Conservation (phyloP, 2,329 filamentous ascomycete genomes). For the Alternaria rosae region DNA sequence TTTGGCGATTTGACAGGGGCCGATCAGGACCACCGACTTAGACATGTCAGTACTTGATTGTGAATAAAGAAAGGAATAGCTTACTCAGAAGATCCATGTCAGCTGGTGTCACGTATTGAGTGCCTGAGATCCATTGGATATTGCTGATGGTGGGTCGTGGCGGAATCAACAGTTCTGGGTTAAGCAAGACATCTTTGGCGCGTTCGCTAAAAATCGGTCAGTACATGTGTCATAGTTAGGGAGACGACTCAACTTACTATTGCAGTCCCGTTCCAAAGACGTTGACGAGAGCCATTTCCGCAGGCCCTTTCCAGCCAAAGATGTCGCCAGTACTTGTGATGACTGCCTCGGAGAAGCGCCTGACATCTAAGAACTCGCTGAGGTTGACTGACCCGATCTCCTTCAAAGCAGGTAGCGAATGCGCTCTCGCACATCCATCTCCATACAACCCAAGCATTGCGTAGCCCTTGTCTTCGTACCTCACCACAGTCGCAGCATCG, state of each 20-base stretch:
- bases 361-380: slow-evolving; percentile 72
- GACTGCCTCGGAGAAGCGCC: slow-evolving; percentile 71
- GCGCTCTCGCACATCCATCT: slow-evolving; percentile 80
- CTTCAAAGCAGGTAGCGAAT: slow-evolving; percentile 84
- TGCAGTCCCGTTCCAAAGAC: slow-evolving; percentile 79
- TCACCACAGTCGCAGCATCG: slow-evolving; percentile 78
- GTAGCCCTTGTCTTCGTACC: slow-evolving; percentile 76
- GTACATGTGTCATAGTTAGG: background rate
- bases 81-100: slow-evolving; percentile 85
- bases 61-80: slow-evolving; percentile 10
- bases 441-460: slow-evolving; percentile 86
- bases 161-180: slow-evolving; percentile 75
- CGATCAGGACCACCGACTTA: slow-evolving; percentile 84
- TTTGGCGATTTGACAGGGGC: slow-evolving; percentile 86
- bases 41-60: slow-evolving; percentile 1
- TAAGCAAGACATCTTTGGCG: slow-evolving; percentile 76
- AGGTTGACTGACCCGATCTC: slow-evolving; percentile 77
- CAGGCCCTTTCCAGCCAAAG: slow-evolving; percentile 86
- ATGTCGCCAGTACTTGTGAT: slow-evolving; percentile 83
- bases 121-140: slow-evolving; percentile 95
- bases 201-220: slow-evolving; percentile 47
- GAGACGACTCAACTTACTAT: slow-evolving; percentile 57
- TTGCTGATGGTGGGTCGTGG: slow-evolving; percentile 92
- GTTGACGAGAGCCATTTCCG: slow-evolving; percentile 82
- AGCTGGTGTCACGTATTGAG: slow-evolving; percentile 83